phyloP scores from a whole-genome alignment of 2,329 filamentous ascomycete species.

The Pseudogymnoascus sp. region DNA sequence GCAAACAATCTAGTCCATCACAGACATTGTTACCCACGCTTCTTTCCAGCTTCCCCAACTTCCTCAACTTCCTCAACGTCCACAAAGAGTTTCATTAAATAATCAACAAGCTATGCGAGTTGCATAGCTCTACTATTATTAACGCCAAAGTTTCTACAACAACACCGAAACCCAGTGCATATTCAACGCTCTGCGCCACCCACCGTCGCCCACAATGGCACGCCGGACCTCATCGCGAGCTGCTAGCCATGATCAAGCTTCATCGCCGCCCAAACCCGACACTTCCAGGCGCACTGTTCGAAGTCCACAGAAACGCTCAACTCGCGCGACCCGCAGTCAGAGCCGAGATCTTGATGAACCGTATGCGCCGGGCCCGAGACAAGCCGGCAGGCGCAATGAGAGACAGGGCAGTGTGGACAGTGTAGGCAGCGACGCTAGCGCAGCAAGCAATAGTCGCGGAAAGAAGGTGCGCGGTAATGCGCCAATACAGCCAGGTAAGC shows the following conservation, averaged over 20 bases:
- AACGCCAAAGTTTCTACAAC: not conserved
- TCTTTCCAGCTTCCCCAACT: not conserved
- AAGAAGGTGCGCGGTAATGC: conserved; percentile 16
- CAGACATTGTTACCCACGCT: not conserved
- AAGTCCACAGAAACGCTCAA: conserved; percentile 17
- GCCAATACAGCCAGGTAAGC: conserved; percentile 14
- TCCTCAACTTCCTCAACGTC: not conserved
- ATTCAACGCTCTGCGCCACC: not conserved
- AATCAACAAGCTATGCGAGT: not conserved
- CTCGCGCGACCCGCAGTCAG: conserved; percentile 30
- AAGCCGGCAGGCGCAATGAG: not conserved
- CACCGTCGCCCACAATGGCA: not conserved
- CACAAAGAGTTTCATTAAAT: not conserved
- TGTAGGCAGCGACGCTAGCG: conserved; percentile 16
- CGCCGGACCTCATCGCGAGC: conserved; percentile 18
- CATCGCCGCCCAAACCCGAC: conserved; percentile 21
- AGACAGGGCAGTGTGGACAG: conserved; percentile 21
- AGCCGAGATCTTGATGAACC: conserved; percentile 29
- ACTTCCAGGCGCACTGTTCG: conserved; percentile 10
- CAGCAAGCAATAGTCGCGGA: conserved; percentile 13
- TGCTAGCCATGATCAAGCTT: conserved; percentile 17
- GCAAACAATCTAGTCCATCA: not conserved
- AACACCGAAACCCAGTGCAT: not conserved
- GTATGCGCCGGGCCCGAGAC: conserved; percentile 9
- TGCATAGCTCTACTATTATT: not conserved